Percentiles rank a stretch among this genome's conserved stretches.
These are phyloP conservation scores for Tylopilus balloui DNA, from an alignment of 768 basidiomycete genomes.

Conservation along the genomic window DNA sequence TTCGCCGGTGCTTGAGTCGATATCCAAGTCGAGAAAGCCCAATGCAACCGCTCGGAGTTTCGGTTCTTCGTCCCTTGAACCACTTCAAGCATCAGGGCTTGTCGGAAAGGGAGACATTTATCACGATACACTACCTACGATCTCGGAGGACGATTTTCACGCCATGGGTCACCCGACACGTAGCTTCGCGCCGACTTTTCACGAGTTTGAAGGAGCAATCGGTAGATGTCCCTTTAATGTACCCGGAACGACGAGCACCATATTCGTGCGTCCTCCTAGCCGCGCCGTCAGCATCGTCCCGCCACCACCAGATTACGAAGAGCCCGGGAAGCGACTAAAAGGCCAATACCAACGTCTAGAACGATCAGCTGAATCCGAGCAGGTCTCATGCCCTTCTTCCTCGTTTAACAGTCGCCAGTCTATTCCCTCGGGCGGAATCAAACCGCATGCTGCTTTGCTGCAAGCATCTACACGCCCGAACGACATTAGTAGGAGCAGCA, in stretches of 20 bases:
- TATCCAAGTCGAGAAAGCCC: conserved; percentile 4
- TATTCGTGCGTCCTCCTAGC: conserved; percentile 22
- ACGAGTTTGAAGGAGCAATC: background rate
- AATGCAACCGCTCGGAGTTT: conserved; percentile 9
- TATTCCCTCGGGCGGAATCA: conserved; percentile 1
- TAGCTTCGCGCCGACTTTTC: conserved; percentile 3
- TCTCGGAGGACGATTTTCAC: conserved; percentile 38
- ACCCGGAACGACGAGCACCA: background rate
- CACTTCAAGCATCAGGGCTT: conserved; percentile 1
- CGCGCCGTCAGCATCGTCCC: conserved; percentile 32
- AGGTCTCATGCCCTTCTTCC: background rate
- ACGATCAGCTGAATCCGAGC: conserved; percentile 4
- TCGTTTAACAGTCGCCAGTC: conserved; percentile 6
- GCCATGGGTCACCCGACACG: conserved; percentile 15
- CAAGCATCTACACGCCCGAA: conserved; percentile 24
- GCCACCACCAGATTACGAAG: conserved; percentile 22
- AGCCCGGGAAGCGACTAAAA: conserved; percentile 14
- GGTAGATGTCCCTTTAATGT: background rate
- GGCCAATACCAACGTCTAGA: conserved; percentile 8
- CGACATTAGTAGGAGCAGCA: conserved; percentile 18
- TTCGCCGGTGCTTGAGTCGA: conserved; percentile 9
- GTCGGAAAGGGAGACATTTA: conserved; percentile 6
- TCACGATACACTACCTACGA: conserved; percentile 23
- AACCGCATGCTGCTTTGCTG: conserved; percentile 8
- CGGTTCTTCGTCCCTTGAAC: conserved; percentile 1